Percentiles rank a stretch among this genome's conserved stretches.
Evolutionary conservation across 163 green algal species (phyloP).

Genomic region (Chlamydomonas reinhardtii): DNA sequence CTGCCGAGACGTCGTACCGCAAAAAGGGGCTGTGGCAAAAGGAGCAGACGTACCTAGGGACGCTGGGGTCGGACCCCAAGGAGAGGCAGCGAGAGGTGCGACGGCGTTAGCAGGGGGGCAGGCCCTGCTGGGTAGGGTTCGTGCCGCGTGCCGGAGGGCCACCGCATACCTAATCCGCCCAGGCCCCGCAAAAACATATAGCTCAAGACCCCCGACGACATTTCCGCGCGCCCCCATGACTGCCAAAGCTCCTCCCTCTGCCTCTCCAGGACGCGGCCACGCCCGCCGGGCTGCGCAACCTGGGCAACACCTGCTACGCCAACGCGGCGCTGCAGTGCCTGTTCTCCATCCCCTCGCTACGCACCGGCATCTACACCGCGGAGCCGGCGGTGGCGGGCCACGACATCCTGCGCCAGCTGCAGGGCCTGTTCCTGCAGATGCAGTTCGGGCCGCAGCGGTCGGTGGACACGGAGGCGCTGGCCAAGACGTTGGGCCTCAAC

Average conservation of each 20-base stretch:
- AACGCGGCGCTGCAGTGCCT: constrained; percentile 96
- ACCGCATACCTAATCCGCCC: too few relatives aligned
- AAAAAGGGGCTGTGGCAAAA: constrained; percentile 87
- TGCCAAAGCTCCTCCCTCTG: too few relatives aligned
- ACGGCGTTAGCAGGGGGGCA: too few relatives aligned
- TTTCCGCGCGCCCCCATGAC: too few relatives aligned
- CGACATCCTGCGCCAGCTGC: constrained; percentile 62
- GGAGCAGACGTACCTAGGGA: constrained; percentile 59
- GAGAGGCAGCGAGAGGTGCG: constrained; percentile 23
- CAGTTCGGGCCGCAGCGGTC: constrained; percentile 61
- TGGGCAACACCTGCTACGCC: constrained; percentile 98
- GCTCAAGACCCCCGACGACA: too few relatives aligned
- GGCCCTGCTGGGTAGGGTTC: too few relatives aligned
- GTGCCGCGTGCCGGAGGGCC: too few relatives aligned
- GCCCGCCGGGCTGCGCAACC: constrained; percentile 89
- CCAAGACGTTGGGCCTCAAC: constrained; percentile 78
- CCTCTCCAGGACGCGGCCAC: constrained; percentile 17
- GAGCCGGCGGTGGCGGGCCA: constrained; percentile 54
- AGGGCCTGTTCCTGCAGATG: constrained; percentile 79
- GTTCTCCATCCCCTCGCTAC: constrained; percentile 77
- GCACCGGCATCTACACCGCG: constrained; percentile 73
- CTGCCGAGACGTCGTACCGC: constrained; percentile 62
- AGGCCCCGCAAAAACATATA: too few relatives aligned
- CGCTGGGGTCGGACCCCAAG: constrained; percentile 71
- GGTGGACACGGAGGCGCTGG: constrained; percentile 79